Base-by-base conservation (phyloP, 2,329 filamentous ascomycete genomes). In the Biscogniauxia sp. region DNA sequence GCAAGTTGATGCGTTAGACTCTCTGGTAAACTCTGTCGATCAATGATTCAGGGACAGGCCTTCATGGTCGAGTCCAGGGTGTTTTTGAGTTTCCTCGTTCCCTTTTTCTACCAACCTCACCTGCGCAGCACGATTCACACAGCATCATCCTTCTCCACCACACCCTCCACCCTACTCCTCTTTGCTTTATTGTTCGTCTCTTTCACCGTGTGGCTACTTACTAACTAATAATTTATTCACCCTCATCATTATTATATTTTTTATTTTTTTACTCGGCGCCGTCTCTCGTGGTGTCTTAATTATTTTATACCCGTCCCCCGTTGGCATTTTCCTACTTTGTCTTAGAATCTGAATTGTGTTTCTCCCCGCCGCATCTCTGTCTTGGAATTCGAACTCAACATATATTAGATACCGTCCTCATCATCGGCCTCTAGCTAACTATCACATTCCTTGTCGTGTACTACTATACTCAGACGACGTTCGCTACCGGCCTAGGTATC, bases 401-500 rank as follows among this genome's bases (percentile, higher is more conserved):
- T 69, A 69, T 69, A 69, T 71, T 69, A 66, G 61, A 64, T 64
- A 66, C 61, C 55, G 59, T 61, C 45, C 65, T 61, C 58, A 28
- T 50, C 51, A 51, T 53, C 54, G 20, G 41, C 17, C 7, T 59
- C 64, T 60, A 50, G 63, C 60, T 59, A 70, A 63, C 67, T 68
- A 64, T 55, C 69, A 62, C 71, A 71, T 73, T 71, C 70, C 70
- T 71, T 67, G 64, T 65, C 63, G 60, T 61, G 57, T 61, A 60
- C 61, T 61, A 51, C 41, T 57, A 56, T 45, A 32, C 57, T 55
- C 59, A 57, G 50, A 58, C 65, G 54, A 63, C 58, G 50, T 59
- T 57, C 50, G 37, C 52, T 23, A 23, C 23, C n/a, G n/a, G n/a
- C n/a, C 23, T 23, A 23, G 23, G 23, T 23, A 23, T 23, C 23